Base-by-base conservation (phyloP, 73 alveolate genomes). In the Paramecium octaurelia region DNA sequence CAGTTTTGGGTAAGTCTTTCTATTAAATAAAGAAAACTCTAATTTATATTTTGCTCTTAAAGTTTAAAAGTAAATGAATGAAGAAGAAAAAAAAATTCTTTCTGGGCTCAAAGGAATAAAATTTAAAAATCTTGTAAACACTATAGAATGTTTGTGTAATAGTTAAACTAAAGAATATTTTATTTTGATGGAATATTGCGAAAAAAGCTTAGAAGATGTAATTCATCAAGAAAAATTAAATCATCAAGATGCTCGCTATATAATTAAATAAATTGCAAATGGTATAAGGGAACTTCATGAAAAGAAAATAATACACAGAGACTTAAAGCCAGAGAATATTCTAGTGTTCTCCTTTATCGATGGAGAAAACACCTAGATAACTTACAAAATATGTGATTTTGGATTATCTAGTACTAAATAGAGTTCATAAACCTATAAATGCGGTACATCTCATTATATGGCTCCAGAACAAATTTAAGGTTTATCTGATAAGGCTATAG, bases 251-350 rank as follows among this genome's bases (percentile, higher is more conserved):
- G 18, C n/a, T 14, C 9, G 87, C 36, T 73, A 73, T 73, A 36
- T 73, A 6, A 43, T 73, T 10, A 36, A 73, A 73, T 73, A 12
- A 73, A 40, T 73, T 36, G 57, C 87, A 1, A 35, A 21, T 29
- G 87, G 87, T 20, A 73, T 73, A 6, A 73, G 40, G 14, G 87
- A 73, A 38, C 29, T 73, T 10, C 87, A 73, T 36, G 87, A 31
- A 14, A 29, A 35, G n/a, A 3, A 96, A 75, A 86, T 96, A 1
- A 58, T 96, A 70, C 99, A 96, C 64, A 71, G 98, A 59, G 98
- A 95, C 75, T 76, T 96, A 46, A 96, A 96, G 84, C 99, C 99
- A 29, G 96, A 95, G 71, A 96, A 96, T 86, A 92, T 96, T 7
- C 50, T 96, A 57, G 88, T 94, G 9, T 93, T 83, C 40, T 92